Base-by-base conservation (phyloP, 345 rosid species). In the Moringa oleifera region DNA sequence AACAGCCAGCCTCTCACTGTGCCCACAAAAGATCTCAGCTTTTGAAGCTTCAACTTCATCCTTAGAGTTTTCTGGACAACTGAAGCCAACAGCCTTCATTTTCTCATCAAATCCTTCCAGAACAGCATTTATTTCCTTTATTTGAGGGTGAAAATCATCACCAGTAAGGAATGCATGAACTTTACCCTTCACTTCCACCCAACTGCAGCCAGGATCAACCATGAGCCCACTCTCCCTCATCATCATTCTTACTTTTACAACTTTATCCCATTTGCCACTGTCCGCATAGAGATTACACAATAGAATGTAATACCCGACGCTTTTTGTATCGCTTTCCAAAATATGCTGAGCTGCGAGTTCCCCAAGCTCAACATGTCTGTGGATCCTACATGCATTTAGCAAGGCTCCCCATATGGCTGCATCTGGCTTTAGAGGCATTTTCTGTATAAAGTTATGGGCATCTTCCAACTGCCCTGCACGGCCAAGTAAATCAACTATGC, bases 401-500 rank as follows among this genome's bases (percentile, higher is more conserved):
- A 91, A 80, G 21, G 96, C 96, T 73, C 97, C 94, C 97, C 97
- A 88, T 62, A 88, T 73, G 7, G 94, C 90, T 7, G 85, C 75
- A 73, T 88, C 97, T 55, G 96, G 86, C 59, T 59, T 64, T 36
- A 86, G 36, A 11, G 96, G 85, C 83, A 91, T 88, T 59, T 67
- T 53, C 64, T 72, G 75, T 46, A 91, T 84, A 64, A 91, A 77
- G 61, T 71, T 69, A 41, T 77, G 75, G 9, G 97, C 96, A 66
- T 80, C 83, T 61, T 80, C 81, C 68, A 91, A 72, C 46, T 78
- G 58, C 20, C 97, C 97, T 20, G 79, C 82, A 58, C 88, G 85
- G 31, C 96, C 96, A 61, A 86, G 87, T 73, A 86, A 78, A 85
- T 91, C 97, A 68, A 91, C 97, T 56, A 88, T 61, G 50, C 94